Evolutionary conservation across 495 filamentous ascomycete species (phyloP), one percentile per base, ranked within the genome.

Genomic region (Penicillium arizonense): DNA sequence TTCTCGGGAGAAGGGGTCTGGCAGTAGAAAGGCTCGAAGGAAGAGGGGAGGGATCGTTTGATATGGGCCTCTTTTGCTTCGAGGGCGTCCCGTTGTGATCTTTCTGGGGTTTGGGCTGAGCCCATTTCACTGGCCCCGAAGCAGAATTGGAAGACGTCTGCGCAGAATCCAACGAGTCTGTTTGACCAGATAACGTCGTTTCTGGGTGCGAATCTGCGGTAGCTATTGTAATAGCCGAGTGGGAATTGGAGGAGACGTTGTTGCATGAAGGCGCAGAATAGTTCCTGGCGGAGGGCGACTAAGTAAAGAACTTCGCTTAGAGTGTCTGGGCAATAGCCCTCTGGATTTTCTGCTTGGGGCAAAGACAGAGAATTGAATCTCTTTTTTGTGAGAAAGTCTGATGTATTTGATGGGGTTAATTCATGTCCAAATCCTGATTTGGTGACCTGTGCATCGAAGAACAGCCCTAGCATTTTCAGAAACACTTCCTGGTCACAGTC

Each of bases 211-310:
- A 71, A 54, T 13, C 63, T 63, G 18, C 62, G 61, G 37, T 64
- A 62, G 6, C 47, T 53, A 7, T 67, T 47, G 32, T 53, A 64
- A 3, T 55, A 46, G 5, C 40, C 47, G n/a, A 70, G 41, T n/a
- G 63, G 55, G 9, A 64, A 49, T 2, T 50, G 45, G 34, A 74
- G 55, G 5, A 64, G 50, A 12, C 65, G 62, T 53, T 70, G 68
- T 52, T 65, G 70, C 18, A 63, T 62, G 44, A 73, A 71, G 1
- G 67, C 54, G 26, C 67, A 69, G 44, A 67, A 58, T 14, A 73
- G 56, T 37, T 72, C 69, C 59, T 73, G 72, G n/a, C 70, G 59
- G 20, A 68, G 54, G 2, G 57, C 72, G 20, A 73, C 60, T 50
- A 67, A 62, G 52, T 65, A 73, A 11, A 67, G 59, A 4, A 69